These are phyloP conservation scores for Hirsutella thompsonii DNA, from an alignment of 2,329 filamentous ascomycete species.

Conservation along the genomic window DNA sequence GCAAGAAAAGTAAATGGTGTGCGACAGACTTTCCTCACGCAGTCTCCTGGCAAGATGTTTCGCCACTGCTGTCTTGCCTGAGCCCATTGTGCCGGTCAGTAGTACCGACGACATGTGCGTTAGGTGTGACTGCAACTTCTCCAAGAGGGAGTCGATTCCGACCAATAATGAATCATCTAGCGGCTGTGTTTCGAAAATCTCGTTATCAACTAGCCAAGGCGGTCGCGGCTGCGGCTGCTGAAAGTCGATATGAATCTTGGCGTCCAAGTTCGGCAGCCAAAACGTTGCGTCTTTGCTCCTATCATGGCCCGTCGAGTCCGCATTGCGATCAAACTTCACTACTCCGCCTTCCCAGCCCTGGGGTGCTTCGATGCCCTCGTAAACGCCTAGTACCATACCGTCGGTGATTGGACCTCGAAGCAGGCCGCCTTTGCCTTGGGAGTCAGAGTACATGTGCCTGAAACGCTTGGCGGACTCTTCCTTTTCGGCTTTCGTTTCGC, in stretches of 20 bases:
- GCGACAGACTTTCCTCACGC: constrained; percentile 60
- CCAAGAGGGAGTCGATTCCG: constrained; percentile 68
- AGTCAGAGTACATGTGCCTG: constrained; percentile 53
- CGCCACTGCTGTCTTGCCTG: constrained; percentile 76
- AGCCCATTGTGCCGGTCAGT: constrained; percentile 76
- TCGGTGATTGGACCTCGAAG: constrained; percentile 81
- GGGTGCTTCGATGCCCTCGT: constrained; percentile 37
- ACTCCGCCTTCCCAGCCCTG: constrained; percentile 74
- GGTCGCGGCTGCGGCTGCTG: constrained; percentile 61
- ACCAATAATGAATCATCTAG: constrained; percentile 52
- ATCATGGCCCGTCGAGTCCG: constrained; percentile 22
- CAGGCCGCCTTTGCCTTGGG: constrained; percentile 44
- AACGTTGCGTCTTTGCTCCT: constrained; percentile 33
- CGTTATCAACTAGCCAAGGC: constrained; percentile 33
- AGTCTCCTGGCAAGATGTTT: constrained; percentile 64
- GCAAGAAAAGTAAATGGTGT: constrained; percentile 78
- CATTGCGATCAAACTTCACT: constrained; percentile 53
- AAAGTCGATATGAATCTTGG: constrained; percentile 61
- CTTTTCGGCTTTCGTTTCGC: constrained; percentile 70
- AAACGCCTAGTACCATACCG: constrained; percentile 59
- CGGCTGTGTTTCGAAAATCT: constrained; percentile 40
- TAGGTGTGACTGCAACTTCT: constrained; percentile 61
- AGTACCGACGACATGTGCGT: constrained; percentile 81
- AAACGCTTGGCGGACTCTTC: constrained; percentile 66
- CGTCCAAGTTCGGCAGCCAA: constrained; percentile 72